A percentile compares a stretch with the other conserved stretches of the same genome.
These are phyloP conservation scores for Aspergillus sp. DNA, from an alignment of 2,329 filamentous ascomycete genomes.

Conservation along the genomic window DNA sequence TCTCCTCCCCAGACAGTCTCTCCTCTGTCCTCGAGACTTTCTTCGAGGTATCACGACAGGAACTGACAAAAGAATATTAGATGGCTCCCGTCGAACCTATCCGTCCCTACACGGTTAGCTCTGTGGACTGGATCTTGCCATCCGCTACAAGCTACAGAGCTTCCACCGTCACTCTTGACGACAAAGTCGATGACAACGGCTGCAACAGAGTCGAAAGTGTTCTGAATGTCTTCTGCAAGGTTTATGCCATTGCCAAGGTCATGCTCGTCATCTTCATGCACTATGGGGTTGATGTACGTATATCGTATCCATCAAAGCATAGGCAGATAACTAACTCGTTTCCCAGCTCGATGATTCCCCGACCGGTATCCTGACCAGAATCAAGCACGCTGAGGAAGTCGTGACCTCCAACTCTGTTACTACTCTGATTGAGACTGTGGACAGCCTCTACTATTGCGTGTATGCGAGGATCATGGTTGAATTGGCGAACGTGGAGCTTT, in stretches of 20 bases:
- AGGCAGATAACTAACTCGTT: neutral
- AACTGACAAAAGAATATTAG: constrained; percentile 3
- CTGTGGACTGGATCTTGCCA: constrained; percentile 23
- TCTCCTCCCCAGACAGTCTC: too few species aligned
- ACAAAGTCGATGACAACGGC: constrained; percentile 11
- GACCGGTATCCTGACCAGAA: constrained; percentile 25
- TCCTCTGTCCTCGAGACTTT: too few species aligned
- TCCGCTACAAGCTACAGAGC: constrained; percentile 5
- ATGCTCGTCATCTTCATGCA: constrained; percentile 24
- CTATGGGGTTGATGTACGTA: constrained; percentile 31
- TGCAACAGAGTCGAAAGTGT: constrained; percentile 22
- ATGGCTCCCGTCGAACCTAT: constrained; percentile 13
- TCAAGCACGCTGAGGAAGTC: constrained; percentile 24
- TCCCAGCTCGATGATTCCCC: constrained; percentile 25
- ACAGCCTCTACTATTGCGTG: constrained; percentile 33
- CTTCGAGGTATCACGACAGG: neutral
- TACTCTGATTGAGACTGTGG: constrained; percentile 27
- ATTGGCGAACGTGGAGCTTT: constrained; percentile 31
- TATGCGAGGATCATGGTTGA: constrained; percentile 34
- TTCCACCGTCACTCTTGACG: constrained; percentile 9
- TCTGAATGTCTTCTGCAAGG: constrained; percentile 24
- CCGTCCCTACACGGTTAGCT: constrained; percentile 26
- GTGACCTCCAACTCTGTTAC: constrained; percentile 21
- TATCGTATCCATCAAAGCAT: neutral
- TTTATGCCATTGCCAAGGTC: constrained; percentile 34